These are phyloP conservation scores for Arabidopsis hybrid DNA, from an alignment of 441 rosid genomes.

Conservation along the genomic window DNA sequence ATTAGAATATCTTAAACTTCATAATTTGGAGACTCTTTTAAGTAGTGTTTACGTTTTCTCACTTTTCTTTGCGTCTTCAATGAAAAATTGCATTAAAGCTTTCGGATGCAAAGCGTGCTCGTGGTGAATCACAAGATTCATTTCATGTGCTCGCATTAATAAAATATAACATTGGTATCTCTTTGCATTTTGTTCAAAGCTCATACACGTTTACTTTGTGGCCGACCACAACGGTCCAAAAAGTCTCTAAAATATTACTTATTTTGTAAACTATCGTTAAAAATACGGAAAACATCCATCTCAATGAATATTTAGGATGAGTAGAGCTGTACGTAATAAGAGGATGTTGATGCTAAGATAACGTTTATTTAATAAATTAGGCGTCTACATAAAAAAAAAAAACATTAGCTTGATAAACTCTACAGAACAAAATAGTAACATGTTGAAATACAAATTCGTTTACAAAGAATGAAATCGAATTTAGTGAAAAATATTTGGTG, in stretches of 20 bases:
- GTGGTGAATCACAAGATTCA: constrained; percentile 36
- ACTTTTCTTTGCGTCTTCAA: constrained; percentile 17
- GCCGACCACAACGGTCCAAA: constrained; percentile 43
- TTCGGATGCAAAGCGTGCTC: constrained; percentile 40
- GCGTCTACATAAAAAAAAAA: too few relatives aligned
- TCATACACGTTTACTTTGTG: constrained; percentile 41
- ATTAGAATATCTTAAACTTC: too few relatives aligned
- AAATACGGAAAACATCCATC: background rate
- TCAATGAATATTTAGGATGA: background rate
- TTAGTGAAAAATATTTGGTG: background rate
- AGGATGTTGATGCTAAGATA: background rate
- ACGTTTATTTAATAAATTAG: background rate
- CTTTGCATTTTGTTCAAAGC: constrained; percentile 27
- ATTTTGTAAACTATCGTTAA: background rate
- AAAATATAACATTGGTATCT: constrained; percentile 20
- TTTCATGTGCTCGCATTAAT: constrained; percentile 32
- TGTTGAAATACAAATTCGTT: too few relatives aligned
- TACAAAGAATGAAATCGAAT: too few relatives aligned
- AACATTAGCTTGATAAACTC: too few relatives aligned
- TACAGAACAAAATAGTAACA: too few relatives aligned
- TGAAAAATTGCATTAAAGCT: constrained; percentile 22
- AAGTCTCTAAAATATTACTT: constrained; percentile 17
- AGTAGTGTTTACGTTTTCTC: constrained; percentile 4
- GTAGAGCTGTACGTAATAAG: background rate
- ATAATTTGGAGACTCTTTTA: too few relatives aligned